Evolutionary conservation across 164 flowering plant species (phyloP), one percentile per base, ranked within the genome.

Genomic region (Stephania japonica): DNA sequence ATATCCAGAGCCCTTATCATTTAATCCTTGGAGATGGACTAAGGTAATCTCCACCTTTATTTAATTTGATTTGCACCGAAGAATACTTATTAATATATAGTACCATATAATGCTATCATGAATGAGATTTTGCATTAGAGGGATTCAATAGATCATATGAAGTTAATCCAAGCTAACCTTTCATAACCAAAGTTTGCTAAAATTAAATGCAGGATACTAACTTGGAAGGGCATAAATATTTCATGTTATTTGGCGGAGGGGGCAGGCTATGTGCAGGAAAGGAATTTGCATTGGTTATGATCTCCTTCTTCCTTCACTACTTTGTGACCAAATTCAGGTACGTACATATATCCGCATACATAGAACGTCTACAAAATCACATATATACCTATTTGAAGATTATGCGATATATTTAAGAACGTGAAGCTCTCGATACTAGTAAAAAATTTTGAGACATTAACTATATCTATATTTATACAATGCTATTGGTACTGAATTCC

Each of bases 221-320:
- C 74, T 49, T 85, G 77, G 98, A 94, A 76, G 72, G 84, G 9
- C 89, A 88, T n/a, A 85, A 79, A 69, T 76, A 86, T 73, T 84
- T 80, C 67, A 75, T 90, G 66, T 61, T 92, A 41, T 94, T 94
- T 81, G 98, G 98, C 68, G 94, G 91, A 41, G 98, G 98, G 59
- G 84, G 78, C 14, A 83, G 98, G 75, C 86, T 77, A 27, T 94
- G 98, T 72, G 97, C 98, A 16, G 98, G 98, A 73, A 94, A 94
- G 75, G 98, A 94, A 78, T 76, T 90, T 56, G 97, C 96, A 38
- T 81, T 90, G 7, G 89, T 84, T 0, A 92, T 85, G 76, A 84
- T 94, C 43, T 85, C 97, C 0, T 81, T 83, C 53, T 90, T 92
- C 76, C 90, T 92, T 72, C 98, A 94, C 77, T 88, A 92, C 81